phyloP scores from a whole-genome alignment of 1,284 basidiomycete genomes.

The Megacollybia platyphylla region DNA sequence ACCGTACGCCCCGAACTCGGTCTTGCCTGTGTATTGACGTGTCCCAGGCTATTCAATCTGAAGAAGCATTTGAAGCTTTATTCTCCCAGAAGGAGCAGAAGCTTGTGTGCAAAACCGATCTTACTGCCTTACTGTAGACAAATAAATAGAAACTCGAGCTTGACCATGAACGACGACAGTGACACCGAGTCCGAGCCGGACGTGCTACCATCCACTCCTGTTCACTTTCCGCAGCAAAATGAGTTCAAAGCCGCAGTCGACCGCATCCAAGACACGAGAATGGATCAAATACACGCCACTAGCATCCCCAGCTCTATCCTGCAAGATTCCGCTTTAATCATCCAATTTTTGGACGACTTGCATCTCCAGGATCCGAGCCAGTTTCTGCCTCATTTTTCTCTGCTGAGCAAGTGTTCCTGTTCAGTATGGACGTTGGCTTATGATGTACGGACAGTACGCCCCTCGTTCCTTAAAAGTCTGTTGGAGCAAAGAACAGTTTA shows the following conservation, averaged over 20 bases:
- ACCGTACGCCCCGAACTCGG: constrained; percentile 29
- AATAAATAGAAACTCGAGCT: constrained; percentile 43
- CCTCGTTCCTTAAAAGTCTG: constrained; percentile 22
- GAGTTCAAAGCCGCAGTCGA: no score
- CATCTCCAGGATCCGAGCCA: not conserved
- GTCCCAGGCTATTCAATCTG: constrained; percentile 41
- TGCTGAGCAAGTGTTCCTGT: constrained; percentile 1
- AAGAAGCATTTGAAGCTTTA: constrained; percentile 40
- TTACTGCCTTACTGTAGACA: constrained; percentile 30
- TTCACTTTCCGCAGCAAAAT: no score
- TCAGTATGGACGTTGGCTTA: constrained; percentile 6
- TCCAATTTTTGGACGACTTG: constrained; percentile 19
- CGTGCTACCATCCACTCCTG: constrained; percentile 6
- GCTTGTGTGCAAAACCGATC: constrained; percentile 47
- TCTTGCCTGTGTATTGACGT: constrained; percentile 5
- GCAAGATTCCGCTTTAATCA: constrained; percentile 20
- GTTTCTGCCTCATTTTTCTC: constrained; percentile 1
- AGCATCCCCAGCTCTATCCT: constrained; percentile 17
- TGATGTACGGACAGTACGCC: constrained; percentile 13
- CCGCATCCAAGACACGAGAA: no score
- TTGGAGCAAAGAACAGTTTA: constrained; percentile 37
- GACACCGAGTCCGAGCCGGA: constrained; percentile 31
- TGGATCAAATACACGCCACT: no score
- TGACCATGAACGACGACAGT: constrained; percentile 26
- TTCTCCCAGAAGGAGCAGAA: constrained; percentile 44